Evolutionary conservation across 2,329 filamentous ascomycete species (phyloP).

Genomic region (Pseudogymnoascus sp.): DNA sequence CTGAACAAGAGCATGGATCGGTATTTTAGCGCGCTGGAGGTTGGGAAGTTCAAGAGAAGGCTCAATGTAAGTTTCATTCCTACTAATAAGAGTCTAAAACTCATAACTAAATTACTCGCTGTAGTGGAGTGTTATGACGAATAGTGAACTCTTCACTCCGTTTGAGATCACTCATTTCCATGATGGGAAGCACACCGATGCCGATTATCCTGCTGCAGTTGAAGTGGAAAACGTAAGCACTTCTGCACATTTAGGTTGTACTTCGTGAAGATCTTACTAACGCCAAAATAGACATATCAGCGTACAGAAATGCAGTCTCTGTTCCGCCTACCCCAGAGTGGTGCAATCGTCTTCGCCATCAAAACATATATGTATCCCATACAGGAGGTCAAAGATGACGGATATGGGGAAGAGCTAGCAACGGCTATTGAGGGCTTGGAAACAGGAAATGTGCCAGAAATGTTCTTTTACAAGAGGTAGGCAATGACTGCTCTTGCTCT

Average conservation of each 20-base stretch:
- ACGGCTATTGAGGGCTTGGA: slow-evolving; percentile 52
- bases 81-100: background rate
- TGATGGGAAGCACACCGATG: slow-evolving; percentile 1
- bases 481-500: slow-evolving; percentile 13
- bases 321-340: slow-evolving; percentile 47
- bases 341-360: slow-evolving; percentile 52
- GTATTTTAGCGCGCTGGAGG: slow-evolving; percentile 48
- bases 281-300: slow-evolving; percentile 33
- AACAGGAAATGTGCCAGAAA: slow-evolving; percentile 48
- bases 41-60: slow-evolving; percentile 47
- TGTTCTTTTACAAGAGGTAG: slow-evolving; percentile 50
- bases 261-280: background rate
- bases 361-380: slow-evolving; percentile 56
- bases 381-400: slow-evolving; percentile 47
- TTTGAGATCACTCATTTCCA: slow-evolving; percentile 31
- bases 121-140: slow-evolving; percentile 33
- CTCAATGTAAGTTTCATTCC: slow-evolving; percentile 35
- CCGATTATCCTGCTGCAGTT: slow-evolving; percentile 14
- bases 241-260: too few relatives aligned
- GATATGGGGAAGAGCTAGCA: slow-evolving; percentile 44
- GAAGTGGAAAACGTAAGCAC: background rate
- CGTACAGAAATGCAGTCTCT: slow-evolving; percentile 55
- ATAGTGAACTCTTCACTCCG: slow-evolving; percentile 34
- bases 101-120: background rate
- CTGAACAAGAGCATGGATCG: slow-evolving; percentile 54